These are phyloP conservation scores for Thalassiosira hispida DNA, from an alignment of 352 stramenopile species.

Conservation along the genomic window DNA sequence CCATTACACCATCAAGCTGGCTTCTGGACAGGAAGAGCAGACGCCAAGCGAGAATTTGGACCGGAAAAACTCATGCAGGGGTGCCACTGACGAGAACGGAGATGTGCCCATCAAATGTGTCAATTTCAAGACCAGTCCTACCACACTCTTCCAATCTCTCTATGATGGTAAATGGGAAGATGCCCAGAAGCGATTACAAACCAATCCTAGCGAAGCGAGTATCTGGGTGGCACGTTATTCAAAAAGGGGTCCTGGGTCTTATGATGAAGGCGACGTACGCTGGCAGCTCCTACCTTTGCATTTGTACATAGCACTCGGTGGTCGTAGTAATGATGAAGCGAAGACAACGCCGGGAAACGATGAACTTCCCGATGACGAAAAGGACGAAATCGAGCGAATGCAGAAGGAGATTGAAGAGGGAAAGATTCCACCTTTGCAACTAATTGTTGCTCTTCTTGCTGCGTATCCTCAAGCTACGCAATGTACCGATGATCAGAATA, in stretches of 20 bases:
- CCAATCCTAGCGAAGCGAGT: slow-evolving; percentile 43
- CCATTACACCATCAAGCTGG: slow-evolving; percentile 34
- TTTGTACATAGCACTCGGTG: slow-evolving; percentile 27
- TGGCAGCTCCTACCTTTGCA: slow-evolving; percentile 51
- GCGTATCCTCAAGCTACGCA: slow-evolving; percentile 70
- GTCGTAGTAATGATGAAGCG: slow-evolving; percentile 7
- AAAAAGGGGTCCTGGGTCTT: not conserved
- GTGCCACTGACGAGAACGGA: slow-evolving; percentile 16
- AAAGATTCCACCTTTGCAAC: slow-evolving; percentile 9
- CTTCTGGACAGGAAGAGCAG: slow-evolving; percentile 8
- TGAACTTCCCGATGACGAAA: not conserved
- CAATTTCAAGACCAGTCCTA: slow-evolving; percentile 28
- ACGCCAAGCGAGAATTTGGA: slow-evolving; percentile 7
- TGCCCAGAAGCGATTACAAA: slow-evolving; percentile 15
- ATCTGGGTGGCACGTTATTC: slow-evolving; percentile 44
- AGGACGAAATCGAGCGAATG: not conserved
- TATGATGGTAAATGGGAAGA: slow-evolving; percentile 32
- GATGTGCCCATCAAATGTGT: slow-evolving; percentile 18
- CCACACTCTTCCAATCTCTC: slow-evolving; percentile 29
- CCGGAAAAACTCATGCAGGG: not conserved
- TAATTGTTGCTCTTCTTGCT: slow-evolving; percentile 60
- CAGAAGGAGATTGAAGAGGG: not conserved
- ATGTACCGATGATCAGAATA: slow-evolving; percentile 76
- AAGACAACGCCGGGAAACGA: too few relatives aligned
- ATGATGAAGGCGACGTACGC: slow-evolving; percentile 6